phyloP scores from a whole-genome alignment of 768 basidiomycete species.

The Collybiopsis confluens region DNA sequence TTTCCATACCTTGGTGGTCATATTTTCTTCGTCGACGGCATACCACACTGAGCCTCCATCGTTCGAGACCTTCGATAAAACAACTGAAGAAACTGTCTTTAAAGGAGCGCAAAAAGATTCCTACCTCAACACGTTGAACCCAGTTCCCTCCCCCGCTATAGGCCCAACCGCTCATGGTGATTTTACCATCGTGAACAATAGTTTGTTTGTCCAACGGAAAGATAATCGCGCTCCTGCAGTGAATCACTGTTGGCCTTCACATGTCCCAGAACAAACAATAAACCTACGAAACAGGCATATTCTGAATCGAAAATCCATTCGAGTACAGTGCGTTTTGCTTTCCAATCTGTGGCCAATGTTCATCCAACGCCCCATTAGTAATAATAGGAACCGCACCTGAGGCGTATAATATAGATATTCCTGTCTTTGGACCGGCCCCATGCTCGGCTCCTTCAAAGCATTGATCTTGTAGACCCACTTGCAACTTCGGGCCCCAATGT shows the following conservation, averaged over 20 bases:
- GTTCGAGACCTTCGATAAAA: not conserved
- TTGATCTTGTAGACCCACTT: constrained; percentile 55
- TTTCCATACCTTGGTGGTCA: constrained; percentile 42
- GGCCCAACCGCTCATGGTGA: constrained; percentile 39
- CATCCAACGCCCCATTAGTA: not conserved
- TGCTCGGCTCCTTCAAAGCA: constrained; percentile 42
- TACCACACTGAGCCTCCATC: constrained; percentile 48
- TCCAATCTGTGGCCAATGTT: constrained; percentile 31
- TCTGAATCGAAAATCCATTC: constrained; percentile 53
- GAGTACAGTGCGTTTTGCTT: constrained; percentile 51
- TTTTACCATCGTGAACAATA: constrained; percentile 43
- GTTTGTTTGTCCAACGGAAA: constrained; percentile 39
- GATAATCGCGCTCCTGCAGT: constrained; percentile 43
- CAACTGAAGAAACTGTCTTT: not conserved
- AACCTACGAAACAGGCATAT: constrained; percentile 55
- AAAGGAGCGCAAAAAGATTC: constrained; percentile 4
- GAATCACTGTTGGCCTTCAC: not conserved
- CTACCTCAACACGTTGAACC: constrained; percentile 53
- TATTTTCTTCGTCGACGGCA: constrained; percentile 36
- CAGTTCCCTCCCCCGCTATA: constrained; percentile 48
- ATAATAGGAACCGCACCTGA: constrained; percentile 19
- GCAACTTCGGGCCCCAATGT: constrained; percentile 50
- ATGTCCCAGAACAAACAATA: not conserved
- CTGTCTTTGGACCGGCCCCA: constrained; percentile 48
- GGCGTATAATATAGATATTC: constrained; percentile 51